phyloP scores from a whole-genome alignment of 768 basidiomycete genomes.

The Leucosporidium scottii region DNA sequence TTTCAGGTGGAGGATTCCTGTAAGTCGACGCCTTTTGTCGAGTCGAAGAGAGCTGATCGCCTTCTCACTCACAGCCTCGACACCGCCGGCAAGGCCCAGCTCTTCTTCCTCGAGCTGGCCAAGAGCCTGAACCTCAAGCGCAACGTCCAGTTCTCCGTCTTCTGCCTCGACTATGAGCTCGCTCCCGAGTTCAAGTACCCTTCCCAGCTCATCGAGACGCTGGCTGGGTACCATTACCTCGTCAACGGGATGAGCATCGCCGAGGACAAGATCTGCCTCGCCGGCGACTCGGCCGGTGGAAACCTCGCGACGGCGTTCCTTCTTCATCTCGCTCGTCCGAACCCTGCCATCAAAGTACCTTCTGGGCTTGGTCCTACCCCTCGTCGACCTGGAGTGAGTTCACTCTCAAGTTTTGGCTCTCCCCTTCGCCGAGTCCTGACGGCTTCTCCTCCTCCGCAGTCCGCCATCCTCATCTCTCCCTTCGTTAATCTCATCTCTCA shows the following conservation, averaged over 20 bases:
- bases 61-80: not conserved
- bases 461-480: slow-evolving; percentile 23
- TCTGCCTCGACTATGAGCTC: slow-evolving; percentile 22
- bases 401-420: not conserved
- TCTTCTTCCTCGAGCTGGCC: not conserved
- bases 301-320: slow-evolving; percentile 51
- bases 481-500: slow-evolving; percentile 17
- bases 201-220: slow-evolving; percentile 61
- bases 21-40: not conserved
- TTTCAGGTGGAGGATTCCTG: slow-evolving; percentile 1
- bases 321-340: slow-evolving; percentile 38
- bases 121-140: slow-evolving; percentile 11
- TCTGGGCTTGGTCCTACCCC: slow-evolving; percentile 3
- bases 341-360: slow-evolving; percentile 13
- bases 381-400: slow-evolving; percentile 12
- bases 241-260: slow-evolving; percentile 52
- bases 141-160: slow-evolving; percentile 14
- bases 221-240: slow-evolving; percentile 68
- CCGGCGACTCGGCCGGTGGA: slow-evolving; percentile 71
- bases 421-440: not conserved
- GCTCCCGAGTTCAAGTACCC: slow-evolving; percentile 55
- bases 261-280: slow-evolving; percentile 57
- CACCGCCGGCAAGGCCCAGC: not conserved
- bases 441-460: not conserved
- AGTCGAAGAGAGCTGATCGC: not conserved